Evolutionary conservation across 768 basidiomycete genomes (phyloP).

Genomic region (Kwoniella mangroviensis): DNA sequence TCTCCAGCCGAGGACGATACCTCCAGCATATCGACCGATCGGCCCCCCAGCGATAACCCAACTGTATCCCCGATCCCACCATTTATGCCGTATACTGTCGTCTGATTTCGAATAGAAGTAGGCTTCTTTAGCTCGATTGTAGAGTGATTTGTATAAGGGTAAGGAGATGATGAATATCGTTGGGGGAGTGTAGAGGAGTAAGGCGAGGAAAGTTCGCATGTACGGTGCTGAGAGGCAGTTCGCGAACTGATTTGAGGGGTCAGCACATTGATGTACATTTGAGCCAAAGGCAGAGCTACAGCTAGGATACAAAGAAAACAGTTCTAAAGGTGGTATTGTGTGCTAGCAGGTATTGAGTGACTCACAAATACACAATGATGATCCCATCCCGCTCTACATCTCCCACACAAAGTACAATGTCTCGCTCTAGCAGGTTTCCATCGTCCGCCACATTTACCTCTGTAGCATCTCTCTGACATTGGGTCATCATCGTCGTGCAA

Average conservation of each 20-base stretch:
- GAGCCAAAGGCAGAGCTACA: too few relatives aligned
- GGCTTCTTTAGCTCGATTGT: slow-evolving; percentile 22
- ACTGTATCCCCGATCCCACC: slow-evolving; percentile 42
- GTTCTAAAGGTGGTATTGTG: neutral
- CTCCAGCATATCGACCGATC: slow-evolving; percentile 42
- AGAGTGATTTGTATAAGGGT: slow-evolving; percentile 35
- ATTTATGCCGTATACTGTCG: slow-evolving; percentile 18
- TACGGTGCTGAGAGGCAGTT: slow-evolving; percentile 55
- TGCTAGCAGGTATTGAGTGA: slow-evolving; percentile 1
- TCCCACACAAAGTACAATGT: slow-evolving; percentile 56
- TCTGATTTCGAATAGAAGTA: slow-evolving; percentile 20
- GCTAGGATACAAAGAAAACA: too few relatives aligned
- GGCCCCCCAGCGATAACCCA: slow-evolving; percentile 49
- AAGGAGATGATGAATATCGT: slow-evolving; percentile 37
- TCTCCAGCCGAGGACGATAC: slow-evolving; percentile 44
- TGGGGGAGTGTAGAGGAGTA: slow-evolving; percentile 49
- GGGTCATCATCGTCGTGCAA: slow-evolving; percentile 6
- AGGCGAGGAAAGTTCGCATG: slow-evolving; percentile 48
- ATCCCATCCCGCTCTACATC: slow-evolving; percentile 57
- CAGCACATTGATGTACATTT: neutral
- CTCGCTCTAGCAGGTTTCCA: slow-evolving; percentile 58
- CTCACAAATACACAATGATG: slow-evolving; percentile 58
- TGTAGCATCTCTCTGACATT: slow-evolving; percentile 47
- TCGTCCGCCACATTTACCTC: slow-evolving; percentile 52
- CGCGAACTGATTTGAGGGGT: slow-evolving; percentile 36